Percentiles rank a stretch among this genome's conserved stretches.
phyloP scores from a whole-genome alignment of 1,284 basidiomycete genomes.

The Heterobasidion occidentale region DNA sequence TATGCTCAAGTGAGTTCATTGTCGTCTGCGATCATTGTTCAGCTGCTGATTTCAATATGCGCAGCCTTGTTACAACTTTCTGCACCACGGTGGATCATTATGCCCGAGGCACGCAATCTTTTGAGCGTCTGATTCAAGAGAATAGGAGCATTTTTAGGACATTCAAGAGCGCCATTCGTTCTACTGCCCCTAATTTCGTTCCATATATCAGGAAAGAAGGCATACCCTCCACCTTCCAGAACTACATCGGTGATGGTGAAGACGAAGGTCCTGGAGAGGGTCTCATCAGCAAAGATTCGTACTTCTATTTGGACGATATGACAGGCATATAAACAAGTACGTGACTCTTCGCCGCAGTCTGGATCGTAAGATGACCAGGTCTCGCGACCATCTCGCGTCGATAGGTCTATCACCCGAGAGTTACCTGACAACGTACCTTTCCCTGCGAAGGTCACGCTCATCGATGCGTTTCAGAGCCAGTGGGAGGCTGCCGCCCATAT shows the following conservation, averaged over 20 bases:
- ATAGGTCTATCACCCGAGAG: constrained; percentile 24
- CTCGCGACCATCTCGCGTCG: too few relatives aligned
- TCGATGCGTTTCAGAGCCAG: constrained; percentile 20
- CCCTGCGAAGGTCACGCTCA: constrained; percentile 19
- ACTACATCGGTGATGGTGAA: neutral
- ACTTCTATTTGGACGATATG: constrained; percentile 23
- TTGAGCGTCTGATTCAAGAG: constrained; percentile 27
- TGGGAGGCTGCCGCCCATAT: constrained; percentile 21
- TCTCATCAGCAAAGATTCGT: neutral
- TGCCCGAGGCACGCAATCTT: constrained; percentile 26
- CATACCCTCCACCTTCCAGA: neutral
- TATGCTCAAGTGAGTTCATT: constrained; percentile 23
- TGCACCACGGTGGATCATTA: constrained; percentile 27
- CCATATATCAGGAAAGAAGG: neutral
- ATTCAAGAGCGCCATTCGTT: constrained; percentile 28
- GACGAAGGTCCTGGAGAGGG: neutral
- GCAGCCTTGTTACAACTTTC: constrained; percentile 33
- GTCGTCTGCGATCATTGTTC: too few relatives aligned
- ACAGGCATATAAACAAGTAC: constrained; percentile 25
- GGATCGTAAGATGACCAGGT: neutral
- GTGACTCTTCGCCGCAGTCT: neutral
- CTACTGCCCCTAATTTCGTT: constrained; percentile 32
- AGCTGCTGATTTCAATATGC: too few relatives aligned
- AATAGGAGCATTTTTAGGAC: constrained; percentile 24
- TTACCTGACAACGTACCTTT: constrained; percentile 26